Conservation (phyloP, 371 early-diverging fungal species). For the Quaeritorhiza haematococci region DNA sequence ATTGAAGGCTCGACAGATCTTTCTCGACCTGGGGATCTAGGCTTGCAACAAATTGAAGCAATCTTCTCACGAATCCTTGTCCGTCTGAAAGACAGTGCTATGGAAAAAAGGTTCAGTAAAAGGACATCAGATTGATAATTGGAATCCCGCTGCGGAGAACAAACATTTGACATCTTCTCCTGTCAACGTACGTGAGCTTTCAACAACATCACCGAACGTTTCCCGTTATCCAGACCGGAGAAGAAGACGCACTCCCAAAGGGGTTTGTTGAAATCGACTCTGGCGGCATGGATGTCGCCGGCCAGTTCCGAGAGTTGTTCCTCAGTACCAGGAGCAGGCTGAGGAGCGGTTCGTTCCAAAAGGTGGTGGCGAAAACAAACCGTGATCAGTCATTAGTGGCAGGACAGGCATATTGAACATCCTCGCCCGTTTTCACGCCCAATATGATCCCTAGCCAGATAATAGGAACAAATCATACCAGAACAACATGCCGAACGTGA, state of each 20-base stretch:
- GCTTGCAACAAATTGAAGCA: slow-evolving; percentile 16
- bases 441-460: too few species aligned
- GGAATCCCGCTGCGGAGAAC: too few species aligned
- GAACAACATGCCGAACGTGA: not conserved
- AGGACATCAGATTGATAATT: too few species aligned
- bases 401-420: too few species aligned
- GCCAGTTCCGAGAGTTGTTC: not conserved
- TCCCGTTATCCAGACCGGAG: slow-evolving; percentile 7
- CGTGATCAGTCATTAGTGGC: too few species aligned
- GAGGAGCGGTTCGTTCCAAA: not conserved
- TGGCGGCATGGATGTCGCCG: not conserved
- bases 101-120: too few species aligned
- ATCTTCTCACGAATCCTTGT: slow-evolving; percentile 23
- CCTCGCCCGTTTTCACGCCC: too few species aligned
- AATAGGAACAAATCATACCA: too few species aligned
- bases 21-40: slow-evolving; percentile 17
- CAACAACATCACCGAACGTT: slow-evolving; percentile 3
- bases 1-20: slow-evolving; percentile 6
- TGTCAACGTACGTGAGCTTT: slow-evolving; percentile 10
- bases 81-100: slow-evolving; percentile 26
- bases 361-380: too few species aligned
- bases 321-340: slow-evolving; percentile 6
- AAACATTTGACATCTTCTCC: too few species aligned
- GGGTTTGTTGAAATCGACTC: slow-evolving; percentile 10
- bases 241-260: slow-evolving; percentile 7